Percentiles rank a stretch among this genome's conserved stretches.
Evolutionary conservation across 371 early-diverging fungal genomes (phyloP).

Genomic region (Chytridium lagenaria): DNA sequence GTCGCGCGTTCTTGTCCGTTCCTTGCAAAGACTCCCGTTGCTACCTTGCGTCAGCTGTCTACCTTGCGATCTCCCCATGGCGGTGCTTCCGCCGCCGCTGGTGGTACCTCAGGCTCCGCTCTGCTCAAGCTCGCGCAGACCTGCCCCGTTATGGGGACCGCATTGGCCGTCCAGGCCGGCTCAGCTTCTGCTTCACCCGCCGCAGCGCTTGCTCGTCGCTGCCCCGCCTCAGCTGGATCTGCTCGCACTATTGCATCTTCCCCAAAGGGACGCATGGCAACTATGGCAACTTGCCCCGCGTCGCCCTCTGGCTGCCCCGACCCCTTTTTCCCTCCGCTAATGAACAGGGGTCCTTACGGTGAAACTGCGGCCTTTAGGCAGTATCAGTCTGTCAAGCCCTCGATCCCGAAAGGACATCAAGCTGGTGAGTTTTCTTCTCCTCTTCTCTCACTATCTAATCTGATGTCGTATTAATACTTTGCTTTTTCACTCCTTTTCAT

Average conservation of each 20-base stretch:
- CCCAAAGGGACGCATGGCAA: conserved; percentile 9
- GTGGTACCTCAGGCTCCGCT: conserved; percentile 48
- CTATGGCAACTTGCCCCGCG: background rate
- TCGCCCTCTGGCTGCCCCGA: conserved; percentile 1
- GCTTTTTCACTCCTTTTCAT: background rate
- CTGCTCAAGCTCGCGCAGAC: conserved; percentile 80
- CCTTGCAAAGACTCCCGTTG: conserved; percentile 76
- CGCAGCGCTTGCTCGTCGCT: conserved; percentile 43
- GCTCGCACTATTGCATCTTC: background rate
- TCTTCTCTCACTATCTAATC: too few relatives aligned
- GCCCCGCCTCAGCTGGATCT: background rate
- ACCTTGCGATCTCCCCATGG: conserved; percentile 23
- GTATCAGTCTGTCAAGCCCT: background rate
- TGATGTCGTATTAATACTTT: too few relatives aligned
- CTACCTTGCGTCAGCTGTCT: conserved; percentile 76
- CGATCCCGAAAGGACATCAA: background rate
- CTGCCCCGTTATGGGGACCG: conserved; percentile 92
- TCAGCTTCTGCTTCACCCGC: conserved; percentile 41
- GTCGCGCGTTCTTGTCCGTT: conserved; percentile 76
- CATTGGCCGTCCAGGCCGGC: conserved; percentile 71
- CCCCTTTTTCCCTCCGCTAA: background rate
- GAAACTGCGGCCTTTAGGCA: background rate
- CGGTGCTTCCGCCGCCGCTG: conserved; percentile 53
- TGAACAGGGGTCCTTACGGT: background rate
- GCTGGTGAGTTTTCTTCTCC: conserved; percentile 6